These are phyloP conservation scores for Mytilinidion resinicola DNA, from an alignment of 495 filamentous ascomycete species.

Conservation along the genomic window DNA sequence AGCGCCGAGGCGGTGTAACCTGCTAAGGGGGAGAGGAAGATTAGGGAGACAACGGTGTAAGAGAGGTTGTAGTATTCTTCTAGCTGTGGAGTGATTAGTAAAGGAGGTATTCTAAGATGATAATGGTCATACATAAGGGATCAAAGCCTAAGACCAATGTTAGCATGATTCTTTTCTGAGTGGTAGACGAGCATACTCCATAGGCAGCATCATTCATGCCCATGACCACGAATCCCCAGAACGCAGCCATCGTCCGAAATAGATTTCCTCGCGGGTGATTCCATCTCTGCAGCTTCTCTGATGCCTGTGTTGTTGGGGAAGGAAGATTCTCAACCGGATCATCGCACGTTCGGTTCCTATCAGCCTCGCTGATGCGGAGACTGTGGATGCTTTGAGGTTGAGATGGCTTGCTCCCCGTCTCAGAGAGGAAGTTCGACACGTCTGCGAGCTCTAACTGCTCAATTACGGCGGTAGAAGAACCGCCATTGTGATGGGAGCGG, in stretches of 20 bases:
- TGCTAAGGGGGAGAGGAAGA: conserved; percentile 56
- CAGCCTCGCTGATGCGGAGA: conserved; percentile 2
- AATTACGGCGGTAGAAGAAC: conserved; percentile 28
- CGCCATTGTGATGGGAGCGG: conserved; percentile 19
- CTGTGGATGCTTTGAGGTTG: conserved; percentile 4
- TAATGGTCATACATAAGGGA: conserved; percentile 42
- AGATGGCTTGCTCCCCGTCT: background rate
- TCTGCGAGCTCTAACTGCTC: conserved; percentile 20
- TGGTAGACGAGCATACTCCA: conserved; percentile 49
- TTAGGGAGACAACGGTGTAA: conserved; percentile 55
- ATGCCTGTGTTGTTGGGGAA: conserved; percentile 33
- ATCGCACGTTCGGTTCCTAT: background rate
- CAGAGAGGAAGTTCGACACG: conserved; percentile 5
- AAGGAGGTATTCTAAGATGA: background rate
- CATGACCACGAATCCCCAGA: conserved; percentile 70
- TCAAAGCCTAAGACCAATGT: conserved; percentile 47
- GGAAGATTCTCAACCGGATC: conserved; percentile 37
- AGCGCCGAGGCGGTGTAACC: conserved; percentile 54
- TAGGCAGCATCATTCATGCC: conserved; percentile 77
- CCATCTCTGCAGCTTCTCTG: conserved; percentile 50
- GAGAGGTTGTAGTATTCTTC: conserved; percentile 53
- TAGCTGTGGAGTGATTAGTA: conserved; percentile 39
- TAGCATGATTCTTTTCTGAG: background rate
- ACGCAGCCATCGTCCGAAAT: conserved; percentile 57
- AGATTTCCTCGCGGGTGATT: conserved; percentile 63